phyloP scores from a whole-genome alignment of 768 basidiomycete species.

The Hypsizygus marmoreus region DNA sequence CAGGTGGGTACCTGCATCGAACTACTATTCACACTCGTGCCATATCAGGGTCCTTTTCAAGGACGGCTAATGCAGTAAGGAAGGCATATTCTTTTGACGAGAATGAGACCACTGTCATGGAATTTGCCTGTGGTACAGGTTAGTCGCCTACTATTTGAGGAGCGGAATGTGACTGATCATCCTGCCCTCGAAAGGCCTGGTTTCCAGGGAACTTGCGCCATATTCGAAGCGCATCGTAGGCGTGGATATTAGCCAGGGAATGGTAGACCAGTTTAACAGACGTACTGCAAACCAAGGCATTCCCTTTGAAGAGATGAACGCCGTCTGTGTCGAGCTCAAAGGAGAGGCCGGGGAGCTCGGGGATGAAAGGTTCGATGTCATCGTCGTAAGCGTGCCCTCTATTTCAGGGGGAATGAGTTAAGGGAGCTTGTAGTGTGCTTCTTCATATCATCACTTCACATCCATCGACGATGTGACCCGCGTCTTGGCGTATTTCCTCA shows the following conservation, averaged over 20 bases:
- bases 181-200: constrained; percentile 45
- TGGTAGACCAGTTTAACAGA: constrained; percentile 68
- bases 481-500: constrained; percentile 56
- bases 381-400: constrained; percentile 54
- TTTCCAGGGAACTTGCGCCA: constrained; percentile 62
- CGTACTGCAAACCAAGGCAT: constrained; percentile 63
- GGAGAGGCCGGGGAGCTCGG: constrained; percentile 48
- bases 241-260: constrained; percentile 72
- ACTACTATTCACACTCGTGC: neutral
- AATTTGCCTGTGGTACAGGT: constrained; percentile 80
- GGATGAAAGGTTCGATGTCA: constrained; percentile 63
- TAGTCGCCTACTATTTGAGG: constrained; percentile 8
- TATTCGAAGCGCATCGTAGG: constrained; percentile 67
- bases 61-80: constrained; percentile 38
- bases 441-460: constrained; percentile 67
- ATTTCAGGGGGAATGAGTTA: neutral
- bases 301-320: constrained; percentile 64
- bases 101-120: constrained; percentile 59
- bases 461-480: constrained; percentile 53
- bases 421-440: constrained; percentile 49
- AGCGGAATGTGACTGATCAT: neutral
- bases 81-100: constrained; percentile 52
- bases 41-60: constrained; percentile 14
- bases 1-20: constrained; percentile 11
- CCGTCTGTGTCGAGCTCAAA: constrained; percentile 53